Base-by-base conservation (phyloP, 768 basidiomycete species). In the Nidularia pulvinata region DNA sequence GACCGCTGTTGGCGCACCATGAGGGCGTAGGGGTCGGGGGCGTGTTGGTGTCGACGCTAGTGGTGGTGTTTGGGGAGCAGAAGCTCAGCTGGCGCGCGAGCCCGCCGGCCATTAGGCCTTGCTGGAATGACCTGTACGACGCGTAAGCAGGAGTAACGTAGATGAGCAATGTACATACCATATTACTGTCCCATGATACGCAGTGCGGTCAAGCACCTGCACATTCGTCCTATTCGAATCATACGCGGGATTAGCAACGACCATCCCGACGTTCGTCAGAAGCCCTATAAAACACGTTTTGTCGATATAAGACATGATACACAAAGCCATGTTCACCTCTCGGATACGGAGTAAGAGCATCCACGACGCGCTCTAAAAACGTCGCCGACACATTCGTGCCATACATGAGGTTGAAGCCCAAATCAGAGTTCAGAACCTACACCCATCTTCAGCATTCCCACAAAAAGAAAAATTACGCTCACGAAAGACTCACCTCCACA, bases 261-360 rank as follows among this genome's bases (percentile, higher is more conserved):
- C 68, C 76, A 77, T 76, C 7, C 77, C 77, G 50, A 77, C 62
- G 50, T 75, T 71, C n/a, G 76, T 78, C 9, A 77, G 63, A 6
- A 77, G 62, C 1, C 75, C 74, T 74, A 43, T 9, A 46, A 7
- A 14, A 22, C 6, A 33, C n/a, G 10, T 14, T 9, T 11, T 49
- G 13, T 49, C 6, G 9, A 30, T 14, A 6, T 30, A n/a, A 10
- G 7, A 7, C 13, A 7, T 46, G 7, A 9, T 9, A 32, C 10
- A 34, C 10, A 9, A 30, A 9, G 33, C 6, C 6, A 19, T 39
- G 10, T 65, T 52, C 46, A 73, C 74, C 75, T 62, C 69, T 61
- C 16, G 76, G 76, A 64, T 77, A 79, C n/a, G 75, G 70, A 49
- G 70, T 65, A 53, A 77, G 62, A 4, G 74, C 70, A 52, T 76